Evolutionary conservation across 2,329 filamentous ascomycete genomes (phyloP).

Genomic region (Aspergillus aculeatus): DNA sequence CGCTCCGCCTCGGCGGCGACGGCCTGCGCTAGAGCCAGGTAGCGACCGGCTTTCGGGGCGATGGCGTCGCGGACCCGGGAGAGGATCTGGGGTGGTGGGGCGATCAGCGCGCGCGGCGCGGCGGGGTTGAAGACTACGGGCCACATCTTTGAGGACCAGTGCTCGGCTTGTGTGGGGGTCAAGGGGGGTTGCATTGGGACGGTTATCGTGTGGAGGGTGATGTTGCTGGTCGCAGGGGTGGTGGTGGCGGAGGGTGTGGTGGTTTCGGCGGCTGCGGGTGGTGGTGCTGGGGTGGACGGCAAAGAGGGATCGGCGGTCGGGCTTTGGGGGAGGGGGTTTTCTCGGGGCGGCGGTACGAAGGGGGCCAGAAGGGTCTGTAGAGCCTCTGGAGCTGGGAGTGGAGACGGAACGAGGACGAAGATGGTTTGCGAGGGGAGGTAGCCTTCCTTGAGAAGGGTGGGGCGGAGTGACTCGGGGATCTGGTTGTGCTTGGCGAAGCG

Average conservation of each 20-base stretch:
- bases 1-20: slow-evolving; percentile 40
- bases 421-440: slow-evolving; percentile 32
- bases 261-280: not conserved
- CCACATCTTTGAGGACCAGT: slow-evolving; percentile 45
- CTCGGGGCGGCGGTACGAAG: slow-evolving; percentile 28
- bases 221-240: slow-evolving; percentile 12
- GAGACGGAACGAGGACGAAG: slow-evolving; percentile 44
- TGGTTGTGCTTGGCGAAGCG: slow-evolving; percentile 41
- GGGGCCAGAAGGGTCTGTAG: slow-evolving; percentile 39
- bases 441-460: slow-evolving; percentile 20
- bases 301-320: not conserved
- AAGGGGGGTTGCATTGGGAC: slow-evolving; percentile 45
- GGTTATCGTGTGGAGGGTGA: slow-evolving; percentile 32
- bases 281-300: not conserved
- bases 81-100: slow-evolving; percentile 42
- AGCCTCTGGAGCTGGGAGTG: slow-evolving; percentile 36
- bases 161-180: slow-evolving; percentile 39
- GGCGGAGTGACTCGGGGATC: slow-evolving; percentile 32
- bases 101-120: slow-evolving; percentile 42
- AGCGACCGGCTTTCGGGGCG: slow-evolving; percentile 37
- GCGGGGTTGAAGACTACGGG: slow-evolving; percentile 47
- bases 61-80: slow-evolving; percentile 35
- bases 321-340: not conserved
- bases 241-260: not conserved
- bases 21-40: slow-evolving; percentile 40